phyloP scores from a whole-genome alignment of 306 rosid species.

The Rosa persica region DNA sequence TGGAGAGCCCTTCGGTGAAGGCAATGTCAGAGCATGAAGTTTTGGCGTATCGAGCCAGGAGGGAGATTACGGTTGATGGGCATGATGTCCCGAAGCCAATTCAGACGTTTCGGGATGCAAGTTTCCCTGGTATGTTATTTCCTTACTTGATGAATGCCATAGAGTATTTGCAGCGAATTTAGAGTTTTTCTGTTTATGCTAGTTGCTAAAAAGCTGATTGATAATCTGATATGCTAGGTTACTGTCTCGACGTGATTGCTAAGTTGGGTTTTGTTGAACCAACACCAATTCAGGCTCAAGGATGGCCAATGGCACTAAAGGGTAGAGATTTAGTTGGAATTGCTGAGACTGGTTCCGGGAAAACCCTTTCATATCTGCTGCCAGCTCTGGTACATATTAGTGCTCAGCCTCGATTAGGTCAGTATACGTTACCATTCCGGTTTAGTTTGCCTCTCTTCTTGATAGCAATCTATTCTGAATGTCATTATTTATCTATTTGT shows the following conservation, averaged over 20 bases:
- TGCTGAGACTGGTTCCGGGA: constrained; percentile 99
- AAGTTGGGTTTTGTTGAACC: constrained; percentile 96
- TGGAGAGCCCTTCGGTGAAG: constrained; percentile 54
- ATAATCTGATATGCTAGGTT: constrained; percentile 44
- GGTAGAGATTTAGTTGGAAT: constrained; percentile 96
- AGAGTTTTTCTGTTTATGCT: background rate
- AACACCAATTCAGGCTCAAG: constrained; percentile 96
- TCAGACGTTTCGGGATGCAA: constrained; percentile 67
- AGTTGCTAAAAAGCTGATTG: constrained; percentile 8
- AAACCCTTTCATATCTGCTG: constrained; percentile 82
- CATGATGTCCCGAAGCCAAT: constrained; percentile 79
- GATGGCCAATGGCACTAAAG: constrained; percentile 98
- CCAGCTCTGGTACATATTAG: constrained; percentile 89
- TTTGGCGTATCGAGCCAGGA: constrained; percentile 49
- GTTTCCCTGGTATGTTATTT: constrained; percentile 65
- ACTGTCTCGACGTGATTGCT: constrained; percentile 81
- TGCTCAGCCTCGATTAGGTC: constrained; percentile 89
- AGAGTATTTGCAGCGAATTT: background rate
- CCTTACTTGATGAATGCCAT: constrained; percentile 7
- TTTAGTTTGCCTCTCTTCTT: constrained; percentile 5
- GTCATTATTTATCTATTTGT: background rate
- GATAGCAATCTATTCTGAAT: constrained; percentile 4
- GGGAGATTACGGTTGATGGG: constrained; percentile 86
- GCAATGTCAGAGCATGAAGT: constrained; percentile 79
- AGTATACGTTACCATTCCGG: constrained; percentile 24